phyloP scores from a whole-genome alignment of 306 rosid genomes.

The Vigna mungo region DNA sequence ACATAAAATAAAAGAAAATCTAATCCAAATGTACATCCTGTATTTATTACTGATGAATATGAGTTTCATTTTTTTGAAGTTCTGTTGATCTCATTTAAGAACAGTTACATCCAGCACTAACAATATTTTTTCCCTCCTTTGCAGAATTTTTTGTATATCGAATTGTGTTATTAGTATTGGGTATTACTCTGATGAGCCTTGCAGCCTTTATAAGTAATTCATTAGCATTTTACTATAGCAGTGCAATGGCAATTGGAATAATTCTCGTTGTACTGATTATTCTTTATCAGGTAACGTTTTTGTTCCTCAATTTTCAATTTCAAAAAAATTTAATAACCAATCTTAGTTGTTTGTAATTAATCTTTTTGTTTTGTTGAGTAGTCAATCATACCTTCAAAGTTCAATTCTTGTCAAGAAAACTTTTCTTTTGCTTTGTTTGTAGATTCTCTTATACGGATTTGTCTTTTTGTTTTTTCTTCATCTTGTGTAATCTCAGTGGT shows the following conservation, averaged over 20 bases:
- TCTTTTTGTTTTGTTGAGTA: conserved; percentile 23
- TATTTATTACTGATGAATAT: conserved; percentile 23
- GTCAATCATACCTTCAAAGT: background rate
- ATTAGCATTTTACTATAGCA: conserved; percentile 76
- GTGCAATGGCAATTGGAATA: conserved; percentile 84
- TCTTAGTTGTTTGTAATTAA: conserved; percentile 14
- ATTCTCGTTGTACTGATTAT: conserved; percentile 80
- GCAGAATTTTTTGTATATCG: conserved; percentile 82
- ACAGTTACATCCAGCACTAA: conserved; percentile 25
- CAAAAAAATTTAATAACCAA: conserved; percentile 13
- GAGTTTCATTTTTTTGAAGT: conserved; percentile 30
- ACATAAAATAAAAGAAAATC: background rate
- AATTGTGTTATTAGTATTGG: conserved; percentile 59
- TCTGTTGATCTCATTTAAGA: conserved; percentile 15
- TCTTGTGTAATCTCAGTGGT: conserved; percentile 24
- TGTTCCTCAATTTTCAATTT: conserved; percentile 22
- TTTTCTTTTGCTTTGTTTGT: conserved; percentile 4
- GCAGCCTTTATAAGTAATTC: conserved; percentile 79
- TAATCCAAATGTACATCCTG: background rate
- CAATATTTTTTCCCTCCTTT: conserved; percentile 27
- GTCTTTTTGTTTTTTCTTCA: conserved; percentile 1
- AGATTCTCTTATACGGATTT: conserved; percentile 26
- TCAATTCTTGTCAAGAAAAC: conserved; percentile 14
- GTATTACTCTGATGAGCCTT: conserved; percentile 70
- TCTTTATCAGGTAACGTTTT: conserved; percentile 83